A percentile compares a stretch with the other conserved stretches of the same genome.
Conservation (phyloP, 2,329 filamentous ascomycete species). For the Botrytis deweyae region DNA sequence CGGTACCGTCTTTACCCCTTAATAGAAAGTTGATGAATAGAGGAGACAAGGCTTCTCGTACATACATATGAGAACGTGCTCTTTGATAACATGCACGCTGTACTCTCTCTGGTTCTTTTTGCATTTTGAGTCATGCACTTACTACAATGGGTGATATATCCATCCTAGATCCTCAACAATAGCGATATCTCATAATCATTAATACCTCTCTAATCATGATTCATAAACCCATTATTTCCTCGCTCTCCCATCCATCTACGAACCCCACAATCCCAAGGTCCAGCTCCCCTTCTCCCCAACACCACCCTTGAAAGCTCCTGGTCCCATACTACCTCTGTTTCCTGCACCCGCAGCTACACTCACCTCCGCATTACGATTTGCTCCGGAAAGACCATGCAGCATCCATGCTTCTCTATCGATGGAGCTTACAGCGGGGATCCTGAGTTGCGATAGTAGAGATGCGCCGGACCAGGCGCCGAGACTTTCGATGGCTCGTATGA, state of each 20-base stretch:
- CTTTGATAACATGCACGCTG: not conserved
- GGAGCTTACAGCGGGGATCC: slow-evolving; percentile 65
- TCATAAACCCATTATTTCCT: not conserved
- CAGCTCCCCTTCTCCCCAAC: slow-evolving; percentile 48
- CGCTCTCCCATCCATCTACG: not conserved
- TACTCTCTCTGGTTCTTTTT: not conserved
- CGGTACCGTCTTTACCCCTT: not conserved
- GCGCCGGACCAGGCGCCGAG: slow-evolving; percentile 74
- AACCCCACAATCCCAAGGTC: slow-evolving; percentile 62
- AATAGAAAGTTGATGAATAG: not conserved
- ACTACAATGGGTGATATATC: not conserved
- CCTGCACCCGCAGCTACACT: slow-evolving; percentile 39
- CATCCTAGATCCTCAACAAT: not conserved
- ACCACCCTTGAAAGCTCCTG: slow-evolving; percentile 50
- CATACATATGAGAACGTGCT: not conserved
- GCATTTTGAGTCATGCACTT: not conserved
- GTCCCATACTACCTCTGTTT: slow-evolving; percentile 64
- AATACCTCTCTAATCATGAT: not conserved
- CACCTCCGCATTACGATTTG: slow-evolving; percentile 58
- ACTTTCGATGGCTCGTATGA: slow-evolving; percentile 64
- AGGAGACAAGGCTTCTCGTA: not conserved
- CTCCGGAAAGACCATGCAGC: slow-evolving; percentile 63
- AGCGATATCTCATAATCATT: not conserved
- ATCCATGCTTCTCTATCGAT: slow-evolving; percentile 72
- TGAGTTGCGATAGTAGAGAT: slow-evolving; percentile 67